Evolutionary conservation across 768 basidiomycete genomes (phyloP).

Genomic region (Calocybe indica): DNA sequence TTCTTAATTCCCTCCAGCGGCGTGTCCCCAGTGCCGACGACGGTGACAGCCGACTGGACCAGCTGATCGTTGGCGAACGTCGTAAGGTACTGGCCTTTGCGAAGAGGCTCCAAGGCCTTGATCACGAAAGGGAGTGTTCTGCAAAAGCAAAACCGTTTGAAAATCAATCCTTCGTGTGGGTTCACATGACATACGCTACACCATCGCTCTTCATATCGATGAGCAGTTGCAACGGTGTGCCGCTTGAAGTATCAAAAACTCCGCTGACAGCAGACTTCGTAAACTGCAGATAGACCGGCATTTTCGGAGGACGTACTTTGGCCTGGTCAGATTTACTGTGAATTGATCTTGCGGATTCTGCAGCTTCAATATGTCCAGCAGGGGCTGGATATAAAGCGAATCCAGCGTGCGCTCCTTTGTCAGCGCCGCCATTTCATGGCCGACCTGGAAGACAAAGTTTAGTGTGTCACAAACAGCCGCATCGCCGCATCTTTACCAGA

Average conservation of each 20-base stretch:
- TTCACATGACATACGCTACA: conserved; percentile 23
- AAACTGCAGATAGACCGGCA: not conserved
- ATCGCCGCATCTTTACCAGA: conserved; percentile 22
- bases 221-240: conserved; percentile 38
- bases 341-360: conserved; percentile 39
- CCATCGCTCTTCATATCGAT: conserved; percentile 51
- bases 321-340: conserved; percentile 30
- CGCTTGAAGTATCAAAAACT: conserved; percentile 40
- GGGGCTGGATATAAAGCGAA: conserved; percentile 42
- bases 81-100: conserved; percentile 37
- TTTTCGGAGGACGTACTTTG: conserved; percentile 26
- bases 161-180: not conserved
- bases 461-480: not conserved
- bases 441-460: conserved; percentile 24
- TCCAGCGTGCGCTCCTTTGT: conserved; percentile 38
- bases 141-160: not conserved
- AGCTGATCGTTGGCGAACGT: conserved; percentile 36
- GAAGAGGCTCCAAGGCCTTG: conserved; percentile 38
- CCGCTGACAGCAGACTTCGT: conserved; percentile 26
- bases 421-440: conserved; percentile 38
- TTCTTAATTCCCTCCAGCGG: conserved; percentile 39
- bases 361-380: conserved; percentile 31
- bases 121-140: conserved; percentile 39
- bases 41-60: conserved; percentile 29
- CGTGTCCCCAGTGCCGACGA: conserved; percentile 47